phyloP scores from a whole-genome alignment of 2,329 filamentous ascomycete genomes.

The Nectriaceae sp. region DNA sequence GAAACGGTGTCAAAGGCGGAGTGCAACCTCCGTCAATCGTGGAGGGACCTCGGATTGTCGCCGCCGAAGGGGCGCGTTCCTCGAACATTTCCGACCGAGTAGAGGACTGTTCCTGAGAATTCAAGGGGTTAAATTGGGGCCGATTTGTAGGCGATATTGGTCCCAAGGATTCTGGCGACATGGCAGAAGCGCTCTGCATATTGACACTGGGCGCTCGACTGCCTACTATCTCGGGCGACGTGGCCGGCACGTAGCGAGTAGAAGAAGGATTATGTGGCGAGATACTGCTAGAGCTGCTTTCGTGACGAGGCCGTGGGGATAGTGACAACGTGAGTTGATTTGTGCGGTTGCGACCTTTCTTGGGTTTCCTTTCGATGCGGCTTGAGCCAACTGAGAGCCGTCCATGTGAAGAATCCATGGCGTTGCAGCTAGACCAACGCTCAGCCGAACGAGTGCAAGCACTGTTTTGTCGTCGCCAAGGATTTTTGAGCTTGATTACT shows the following conservation, averaged over 20 bases:
- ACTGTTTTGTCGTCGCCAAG: background rate
- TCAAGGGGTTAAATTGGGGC: background rate
- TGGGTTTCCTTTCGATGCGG: background rate
- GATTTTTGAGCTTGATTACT: background rate
- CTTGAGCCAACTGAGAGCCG: background rate
- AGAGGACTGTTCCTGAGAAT: background rate
- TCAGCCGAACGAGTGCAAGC: background rate
- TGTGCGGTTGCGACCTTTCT: background rate
- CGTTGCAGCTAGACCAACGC: background rate
- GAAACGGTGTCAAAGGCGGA: conserved; percentile 30
- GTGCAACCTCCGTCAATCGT: conserved; percentile 7
- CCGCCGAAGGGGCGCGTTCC: conserved; percentile 15
- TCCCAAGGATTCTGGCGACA: background rate
- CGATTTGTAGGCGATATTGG: too few species aligned
- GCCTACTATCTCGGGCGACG: background rate
- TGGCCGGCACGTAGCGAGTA: background rate
- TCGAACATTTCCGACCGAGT: background rate
- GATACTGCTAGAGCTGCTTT: too few species aligned
- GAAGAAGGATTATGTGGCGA: background rate
- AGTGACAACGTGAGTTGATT: background rate
- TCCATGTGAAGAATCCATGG: background rate
- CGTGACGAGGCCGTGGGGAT: background rate
- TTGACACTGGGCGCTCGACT: background rate
- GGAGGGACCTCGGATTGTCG: conserved; percentile 19
- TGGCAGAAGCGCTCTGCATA: background rate